A percentile compares a stretch with the other conserved stretches of the same genome.
These are phyloP conservation scores for Sporobolomyces pararoseus DNA, from an alignment of 768 basidiomycete species.

Conservation along the genomic window DNA sequence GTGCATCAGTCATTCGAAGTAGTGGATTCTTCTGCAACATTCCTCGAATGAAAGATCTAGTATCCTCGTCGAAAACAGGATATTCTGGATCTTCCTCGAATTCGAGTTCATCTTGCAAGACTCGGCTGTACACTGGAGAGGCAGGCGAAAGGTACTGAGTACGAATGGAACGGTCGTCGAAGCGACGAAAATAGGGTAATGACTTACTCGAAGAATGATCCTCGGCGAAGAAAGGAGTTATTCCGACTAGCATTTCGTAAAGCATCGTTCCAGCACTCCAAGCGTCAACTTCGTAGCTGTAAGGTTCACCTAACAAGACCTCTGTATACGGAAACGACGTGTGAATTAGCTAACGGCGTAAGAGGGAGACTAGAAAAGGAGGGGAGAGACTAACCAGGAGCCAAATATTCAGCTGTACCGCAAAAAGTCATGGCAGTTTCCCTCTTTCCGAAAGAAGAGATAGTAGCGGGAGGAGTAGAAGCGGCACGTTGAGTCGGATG, in stretches of 20 bases:
- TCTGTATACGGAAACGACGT: constrained; percentile 55
- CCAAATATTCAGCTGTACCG: constrained; percentile 93
- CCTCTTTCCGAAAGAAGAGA: constrained; percentile 9
- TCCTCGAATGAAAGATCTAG: constrained; percentile 89
- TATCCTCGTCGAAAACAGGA: constrained; percentile 84
- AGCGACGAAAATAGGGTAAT: too few relatives aligned
- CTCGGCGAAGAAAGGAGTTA: constrained; percentile 87
- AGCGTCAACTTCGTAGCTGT: constrained; percentile 95
- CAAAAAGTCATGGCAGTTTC: constrained; percentile 81
- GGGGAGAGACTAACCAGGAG: constrained; percentile 56
- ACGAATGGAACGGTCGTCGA: neutral
- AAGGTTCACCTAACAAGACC: constrained; percentile 83
- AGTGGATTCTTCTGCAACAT: constrained; percentile 88
- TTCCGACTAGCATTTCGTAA: constrained; percentile 93
- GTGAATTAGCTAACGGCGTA: neutral
- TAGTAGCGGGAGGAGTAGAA: constrained; percentile 16
- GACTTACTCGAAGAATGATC: constrained; percentile 64
- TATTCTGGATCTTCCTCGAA: constrained; percentile 72
- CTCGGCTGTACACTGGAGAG: constrained; percentile 93
- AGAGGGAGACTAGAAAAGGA: too few relatives aligned
- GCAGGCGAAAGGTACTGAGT: too few relatives aligned
- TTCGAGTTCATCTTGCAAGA: constrained; percentile 79
- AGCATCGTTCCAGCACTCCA: constrained; percentile 98
- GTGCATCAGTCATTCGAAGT: constrained; percentile 83
- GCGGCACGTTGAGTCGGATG: neutral